phyloP scores from a whole-genome alignment of 306 rosid genomes.

The Quercus glauca region DNA sequence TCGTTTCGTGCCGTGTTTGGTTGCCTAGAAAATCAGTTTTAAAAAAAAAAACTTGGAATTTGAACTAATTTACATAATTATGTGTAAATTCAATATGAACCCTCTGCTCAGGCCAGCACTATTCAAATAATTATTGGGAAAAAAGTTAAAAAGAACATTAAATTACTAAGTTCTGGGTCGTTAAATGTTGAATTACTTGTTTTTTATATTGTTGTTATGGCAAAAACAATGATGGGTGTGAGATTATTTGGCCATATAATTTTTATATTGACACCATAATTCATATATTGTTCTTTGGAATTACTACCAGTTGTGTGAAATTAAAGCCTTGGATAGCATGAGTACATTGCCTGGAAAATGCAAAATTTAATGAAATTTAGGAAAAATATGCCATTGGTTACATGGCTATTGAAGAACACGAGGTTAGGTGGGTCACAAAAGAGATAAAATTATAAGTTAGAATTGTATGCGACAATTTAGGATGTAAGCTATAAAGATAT shows the following conservation, averaged over 20 bases:
- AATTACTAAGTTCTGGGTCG: too few species aligned
- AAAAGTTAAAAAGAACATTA: constrained; percentile 11
- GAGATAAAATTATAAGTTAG: background rate
- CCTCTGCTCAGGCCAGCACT: too few species aligned
- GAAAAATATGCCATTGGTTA: background rate
- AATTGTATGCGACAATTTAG: background rate
- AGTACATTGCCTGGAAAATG: background rate
- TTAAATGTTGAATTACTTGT: background rate
- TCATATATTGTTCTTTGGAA: too few species aligned
- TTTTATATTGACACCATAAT: background rate
- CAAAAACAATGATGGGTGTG: background rate
- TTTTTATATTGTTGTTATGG: background rate
- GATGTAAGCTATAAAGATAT: background rate
- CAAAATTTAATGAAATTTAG: background rate
- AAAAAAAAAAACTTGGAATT: too few species aligned
- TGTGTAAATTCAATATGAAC: too few species aligned
- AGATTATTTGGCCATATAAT: background rate
- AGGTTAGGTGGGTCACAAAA: background rate
- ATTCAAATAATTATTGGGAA: too few species aligned
- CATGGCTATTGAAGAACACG: background rate
- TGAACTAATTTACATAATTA: too few species aligned
- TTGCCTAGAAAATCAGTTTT: too few species aligned
- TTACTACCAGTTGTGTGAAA: background rate
- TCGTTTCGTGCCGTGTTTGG: too few species aligned
- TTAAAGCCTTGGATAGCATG: background rate